A percentile compares a stretch with the other conserved stretches of the same genome.
Conservation (phyloP, 495 filamentous ascomycete genomes). For the Xylaria venustula region DNA sequence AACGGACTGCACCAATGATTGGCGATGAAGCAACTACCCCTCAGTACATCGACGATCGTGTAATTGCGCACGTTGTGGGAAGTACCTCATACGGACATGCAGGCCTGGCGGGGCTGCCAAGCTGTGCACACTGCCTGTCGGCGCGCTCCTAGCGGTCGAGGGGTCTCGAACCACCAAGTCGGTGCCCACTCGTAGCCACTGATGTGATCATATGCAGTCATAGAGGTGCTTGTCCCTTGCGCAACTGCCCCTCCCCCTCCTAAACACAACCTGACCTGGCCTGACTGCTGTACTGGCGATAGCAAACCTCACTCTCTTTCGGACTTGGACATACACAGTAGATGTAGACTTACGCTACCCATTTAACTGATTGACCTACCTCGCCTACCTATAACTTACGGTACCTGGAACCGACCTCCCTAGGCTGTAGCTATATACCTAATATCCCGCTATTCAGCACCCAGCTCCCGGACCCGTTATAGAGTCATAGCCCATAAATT, state of each 20-base stretch:
- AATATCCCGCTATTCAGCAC: too few species aligned
- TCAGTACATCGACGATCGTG: conserved; percentile 1
- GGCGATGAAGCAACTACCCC: conserved; percentile 4
- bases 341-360: too few species aligned
- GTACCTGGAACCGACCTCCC: too few species aligned
- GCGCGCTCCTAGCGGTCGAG: background rate
- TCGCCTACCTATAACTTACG: too few species aligned
- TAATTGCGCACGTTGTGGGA: background rate
- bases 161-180: conserved; percentile 6
- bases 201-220: conserved; percentile 9
- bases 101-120: background rate
- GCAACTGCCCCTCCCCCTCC: conserved; percentile 10
- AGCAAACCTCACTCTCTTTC: background rate
- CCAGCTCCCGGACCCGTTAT: background rate
- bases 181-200: background rate
- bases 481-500: background rate
- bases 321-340: too few species aligned
- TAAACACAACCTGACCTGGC: background rate
- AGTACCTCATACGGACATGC: background rate
- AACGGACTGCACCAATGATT: conserved; percentile 5
- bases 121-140: background rate
- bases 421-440: too few species aligned
- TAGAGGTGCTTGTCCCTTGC: background rate
- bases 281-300: background rate
- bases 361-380: too few species aligned